Conservation (phyloP, 139 green algal species). For the Coccomyxa sp. region DNA sequence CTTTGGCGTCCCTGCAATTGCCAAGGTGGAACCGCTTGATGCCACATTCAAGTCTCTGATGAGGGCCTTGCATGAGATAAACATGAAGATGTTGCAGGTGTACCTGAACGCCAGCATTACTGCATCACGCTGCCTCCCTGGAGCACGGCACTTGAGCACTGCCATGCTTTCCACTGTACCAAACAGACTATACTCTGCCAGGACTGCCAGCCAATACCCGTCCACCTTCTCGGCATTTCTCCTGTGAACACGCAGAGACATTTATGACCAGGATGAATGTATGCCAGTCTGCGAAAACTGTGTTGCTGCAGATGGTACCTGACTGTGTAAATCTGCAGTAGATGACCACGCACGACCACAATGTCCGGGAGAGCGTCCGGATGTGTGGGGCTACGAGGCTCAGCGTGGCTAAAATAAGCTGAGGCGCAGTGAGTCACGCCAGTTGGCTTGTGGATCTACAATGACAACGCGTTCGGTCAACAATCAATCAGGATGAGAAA, state of each 20-base stretch:
- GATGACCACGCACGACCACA: constrained; percentile 57
- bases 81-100: background rate
- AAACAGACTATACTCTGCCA: constrained; percentile 38
- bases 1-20: constrained; percentile 76
- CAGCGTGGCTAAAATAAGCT: constrained; percentile 60
- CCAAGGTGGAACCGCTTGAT: background rate
- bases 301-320: constrained; percentile 9
- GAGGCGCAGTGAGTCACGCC: constrained; percentile 51
- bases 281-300: no score
- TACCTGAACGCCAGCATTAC: constrained; percentile 63
- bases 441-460: constrained; percentile 63
- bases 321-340: constrained; percentile 65
- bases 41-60: background rate
- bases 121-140: constrained; percentile 53
- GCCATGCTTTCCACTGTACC: constrained; percentile 68
- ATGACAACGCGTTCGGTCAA: background rate
- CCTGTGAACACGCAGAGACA: background rate
- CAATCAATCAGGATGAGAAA: background rate
- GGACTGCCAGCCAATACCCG: constrained; percentile 35
- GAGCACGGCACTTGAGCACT: constrained; percentile 43
- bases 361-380: constrained; percentile 52
- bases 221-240: background rate
- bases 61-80: background rate
- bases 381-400: background rate
- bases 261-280: no score